These are phyloP conservation scores for Ceratobasidium sp. DNA, from an alignment of 1,284 basidiomycete species.

Conservation along the genomic window DNA sequence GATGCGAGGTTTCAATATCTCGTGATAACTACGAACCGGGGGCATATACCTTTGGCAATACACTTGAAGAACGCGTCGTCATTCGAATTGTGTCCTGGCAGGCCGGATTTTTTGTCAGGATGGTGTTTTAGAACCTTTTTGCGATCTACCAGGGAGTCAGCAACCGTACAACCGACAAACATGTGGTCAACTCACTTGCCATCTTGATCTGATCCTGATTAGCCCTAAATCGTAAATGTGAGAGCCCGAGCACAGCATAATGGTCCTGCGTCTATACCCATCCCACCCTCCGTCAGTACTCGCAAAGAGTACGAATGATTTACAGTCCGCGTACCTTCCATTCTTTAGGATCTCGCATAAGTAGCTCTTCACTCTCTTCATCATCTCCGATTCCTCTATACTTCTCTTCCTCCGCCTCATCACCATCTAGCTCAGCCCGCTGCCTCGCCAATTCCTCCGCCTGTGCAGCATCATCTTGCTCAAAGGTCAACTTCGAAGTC, in stretches of 20 bases:
- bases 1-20: background rate
- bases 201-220: constrained; percentile 94
- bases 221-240: constrained; percentile 88
- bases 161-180: constrained; percentile 37
- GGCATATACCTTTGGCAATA: constrained; percentile 80
- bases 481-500: constrained; percentile 79
- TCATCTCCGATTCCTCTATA: constrained; percentile 86
- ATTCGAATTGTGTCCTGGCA: constrained; percentile 74
- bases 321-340: constrained; percentile 79
- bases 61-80: constrained; percentile 99
- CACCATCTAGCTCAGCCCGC: constrained; percentile 64
- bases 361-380: constrained; percentile 77
- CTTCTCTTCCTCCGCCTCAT: constrained; percentile 80
- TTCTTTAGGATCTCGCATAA: constrained; percentile 91
- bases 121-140: constrained; percentile 99
- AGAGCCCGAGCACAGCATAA: constrained; percentile 95
- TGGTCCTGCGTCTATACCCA: constrained; percentile 90
- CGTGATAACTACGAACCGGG: background rate
- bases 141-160: constrained; percentile 69
- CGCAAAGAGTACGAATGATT: background rate
- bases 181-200: constrained; percentile 74
- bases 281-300: constrained; percentile 13
- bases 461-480: constrained; percentile 74
- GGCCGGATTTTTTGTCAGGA: constrained; percentile 95
- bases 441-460: constrained; percentile 61